Evolutionary conservation across 148 eudicot genomes (phyloP).

Genomic region (Suaeda aralocaspica): DNA sequence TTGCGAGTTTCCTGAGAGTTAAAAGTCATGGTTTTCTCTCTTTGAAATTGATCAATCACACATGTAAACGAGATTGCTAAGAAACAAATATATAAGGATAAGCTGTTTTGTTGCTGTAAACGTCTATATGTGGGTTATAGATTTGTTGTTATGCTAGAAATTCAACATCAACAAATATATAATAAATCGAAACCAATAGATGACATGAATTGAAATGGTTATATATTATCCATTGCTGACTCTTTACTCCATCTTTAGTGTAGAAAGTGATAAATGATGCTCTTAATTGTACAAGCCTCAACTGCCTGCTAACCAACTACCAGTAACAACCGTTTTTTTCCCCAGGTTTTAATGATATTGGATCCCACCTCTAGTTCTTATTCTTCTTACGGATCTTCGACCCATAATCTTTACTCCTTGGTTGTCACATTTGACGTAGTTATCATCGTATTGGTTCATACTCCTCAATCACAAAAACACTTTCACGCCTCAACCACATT

Average conservation of each 20-base stretch:
- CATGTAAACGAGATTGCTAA: neutral
- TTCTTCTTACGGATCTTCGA: neutral
- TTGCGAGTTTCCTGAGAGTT: conserved; percentile 11
- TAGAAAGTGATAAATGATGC: neutral
- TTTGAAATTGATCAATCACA: neutral
- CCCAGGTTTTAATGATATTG: conserved; percentile 11
- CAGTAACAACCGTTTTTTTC: too few species aligned
- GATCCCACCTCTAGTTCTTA: conserved; percentile 1
- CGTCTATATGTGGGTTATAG: too few species aligned
- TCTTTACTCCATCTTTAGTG: neutral
- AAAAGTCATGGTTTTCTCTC: conserved; percentile 11
- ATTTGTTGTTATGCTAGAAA: too few species aligned
- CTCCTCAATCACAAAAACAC: too few species aligned
- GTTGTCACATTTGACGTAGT: too few species aligned
- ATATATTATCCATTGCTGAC: neutral
- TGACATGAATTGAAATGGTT: neutral
- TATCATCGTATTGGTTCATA: too few species aligned
- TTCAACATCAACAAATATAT: too few species aligned
- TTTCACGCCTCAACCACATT: too few species aligned
- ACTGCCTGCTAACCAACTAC: conserved; percentile 21
- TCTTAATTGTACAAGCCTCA: conserved; percentile 15
- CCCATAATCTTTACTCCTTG: too few species aligned
- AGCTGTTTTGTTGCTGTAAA: too few species aligned
- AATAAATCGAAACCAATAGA: too few species aligned
- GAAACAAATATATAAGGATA: too few species aligned